Conservation (phyloP, 2,329 filamentous ascomycete species). For the Fusarium pseudocircinatum region DNA sequence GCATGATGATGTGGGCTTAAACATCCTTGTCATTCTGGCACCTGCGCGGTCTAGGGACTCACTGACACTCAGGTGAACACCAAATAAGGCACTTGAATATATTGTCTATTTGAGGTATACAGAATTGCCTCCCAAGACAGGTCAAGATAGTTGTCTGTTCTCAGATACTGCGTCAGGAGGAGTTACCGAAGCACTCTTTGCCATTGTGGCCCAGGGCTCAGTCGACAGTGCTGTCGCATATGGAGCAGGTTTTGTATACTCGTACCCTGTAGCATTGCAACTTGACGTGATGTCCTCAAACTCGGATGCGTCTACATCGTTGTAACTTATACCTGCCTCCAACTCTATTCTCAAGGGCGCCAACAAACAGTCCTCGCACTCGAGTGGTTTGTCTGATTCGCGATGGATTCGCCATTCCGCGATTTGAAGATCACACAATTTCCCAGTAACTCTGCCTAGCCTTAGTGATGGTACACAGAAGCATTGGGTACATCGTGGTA, state of each 20-base stretch:
- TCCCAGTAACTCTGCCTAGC: not conserved
- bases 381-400: not conserved
- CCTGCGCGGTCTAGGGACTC: too few species aligned
- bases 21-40: constrained; percentile 13
- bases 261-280: not conserved
- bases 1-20: constrained; percentile 6
- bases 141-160: not conserved
- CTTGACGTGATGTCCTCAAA: not conserved
- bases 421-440: not conserved
- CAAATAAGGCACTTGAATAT: too few species aligned
- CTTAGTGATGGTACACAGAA: not conserved
- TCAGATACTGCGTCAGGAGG: not conserved
- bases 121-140: not conserved
- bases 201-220: not conserved
- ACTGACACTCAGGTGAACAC: too few species aligned
- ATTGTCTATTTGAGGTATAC: not conserved
- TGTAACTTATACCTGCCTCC: not conserved
- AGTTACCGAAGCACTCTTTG: not conserved
- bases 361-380: not conserved
- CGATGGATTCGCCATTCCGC: not conserved
- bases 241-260: not conserved
- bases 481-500: not conserved
- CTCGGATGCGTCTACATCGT: not conserved
- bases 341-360: not conserved
- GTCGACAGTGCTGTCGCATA: not conserved